A percentile compares a stretch with the other conserved stretches of the same genome.
phyloP scores from a whole-genome alignment of 106 monocot species.

The Apostasia shenzhenica region DNA sequence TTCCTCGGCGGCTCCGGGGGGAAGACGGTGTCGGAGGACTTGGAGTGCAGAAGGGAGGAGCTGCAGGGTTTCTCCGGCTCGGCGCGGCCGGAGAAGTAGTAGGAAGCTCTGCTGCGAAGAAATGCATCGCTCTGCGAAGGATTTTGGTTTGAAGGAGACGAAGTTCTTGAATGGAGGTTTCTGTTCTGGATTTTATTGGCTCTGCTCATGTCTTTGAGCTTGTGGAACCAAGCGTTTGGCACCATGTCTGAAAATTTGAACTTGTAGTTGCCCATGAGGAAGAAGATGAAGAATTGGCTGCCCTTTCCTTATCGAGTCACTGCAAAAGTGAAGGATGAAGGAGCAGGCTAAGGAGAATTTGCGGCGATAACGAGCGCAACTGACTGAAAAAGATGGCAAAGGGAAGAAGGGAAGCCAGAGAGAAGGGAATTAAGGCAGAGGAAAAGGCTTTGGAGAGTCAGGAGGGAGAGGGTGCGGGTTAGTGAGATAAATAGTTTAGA shows the following conservation, averaged over 20 bases:
- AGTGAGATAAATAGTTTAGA: background rate
- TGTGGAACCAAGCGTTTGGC: constrained; percentile 88
- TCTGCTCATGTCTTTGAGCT: constrained; percentile 56
- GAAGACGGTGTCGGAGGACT: constrained; percentile 11
- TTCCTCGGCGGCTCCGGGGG: constrained; percentile 9
- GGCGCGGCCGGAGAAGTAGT: constrained; percentile 23
- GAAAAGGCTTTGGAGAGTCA: background rate
- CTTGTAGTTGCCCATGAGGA: constrained; percentile 58
- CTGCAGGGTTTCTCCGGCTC: constrained; percentile 6
- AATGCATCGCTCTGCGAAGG: background rate
- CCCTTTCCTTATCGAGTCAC: background rate
- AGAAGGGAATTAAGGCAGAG: background rate
- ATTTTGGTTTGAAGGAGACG: background rate
- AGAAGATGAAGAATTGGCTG: background rate
- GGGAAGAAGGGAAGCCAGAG: background rate
- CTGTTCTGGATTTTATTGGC: background rate
- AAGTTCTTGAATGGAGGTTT: background rate
- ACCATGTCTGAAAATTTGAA: constrained; percentile 76
- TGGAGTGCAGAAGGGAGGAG: constrained; percentile 14
- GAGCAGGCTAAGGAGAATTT: background rate
- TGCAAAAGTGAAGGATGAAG: background rate
- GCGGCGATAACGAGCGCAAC: background rate
- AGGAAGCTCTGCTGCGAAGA: constrained; percentile 17
- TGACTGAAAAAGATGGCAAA: no score
- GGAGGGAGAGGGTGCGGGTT: background rate